Conservation (phyloP, 2,329 filamentous ascomycete species). For the Penicillium concentricum region DNA sequence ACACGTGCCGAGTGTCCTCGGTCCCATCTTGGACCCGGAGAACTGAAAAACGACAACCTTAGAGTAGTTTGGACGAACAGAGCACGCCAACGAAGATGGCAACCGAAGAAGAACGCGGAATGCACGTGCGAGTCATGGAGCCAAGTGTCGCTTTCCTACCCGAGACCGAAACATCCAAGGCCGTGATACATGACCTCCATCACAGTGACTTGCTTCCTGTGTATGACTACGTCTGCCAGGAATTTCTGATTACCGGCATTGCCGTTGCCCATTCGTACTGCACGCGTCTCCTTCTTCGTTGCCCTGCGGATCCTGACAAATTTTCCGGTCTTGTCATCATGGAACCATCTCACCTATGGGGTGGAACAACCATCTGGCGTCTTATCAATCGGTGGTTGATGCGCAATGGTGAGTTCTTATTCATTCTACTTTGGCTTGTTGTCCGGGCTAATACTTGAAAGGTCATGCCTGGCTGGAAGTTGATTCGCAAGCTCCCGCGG, state of each 20-base stretch:
- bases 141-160: not conserved
- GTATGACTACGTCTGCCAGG: not conserved
- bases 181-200: not conserved
- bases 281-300: conserved; percentile 3
- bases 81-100: not conserved
- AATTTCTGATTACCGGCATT: not conserved
- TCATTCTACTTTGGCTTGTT: not conserved
- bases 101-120: not conserved
- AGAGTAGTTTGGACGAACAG: not conserved
- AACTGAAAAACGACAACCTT: not conserved
- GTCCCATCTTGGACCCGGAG: not conserved
- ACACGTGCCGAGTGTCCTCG: not conserved
- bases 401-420: not conserved
- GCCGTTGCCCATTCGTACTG: not conserved
- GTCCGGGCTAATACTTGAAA: not conserved
- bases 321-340: conserved; percentile 2
- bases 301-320: not conserved
- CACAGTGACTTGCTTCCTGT: not conserved
- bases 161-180: not conserved
- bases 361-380: not conserved
- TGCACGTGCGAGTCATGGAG: not conserved
- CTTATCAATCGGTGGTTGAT: conserved; percentile 2
- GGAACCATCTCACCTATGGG: conserved; percentile 3
- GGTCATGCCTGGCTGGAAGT: conserved; percentile 3
- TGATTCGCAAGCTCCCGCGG: conserved; percentile 2